Percentiles rank a stretch among this genome's conserved stretches.
Evolutionary conservation across 2,329 filamentous ascomycete species (phyloP).

Genomic region (Scedosporium aurantiacum): DNA sequence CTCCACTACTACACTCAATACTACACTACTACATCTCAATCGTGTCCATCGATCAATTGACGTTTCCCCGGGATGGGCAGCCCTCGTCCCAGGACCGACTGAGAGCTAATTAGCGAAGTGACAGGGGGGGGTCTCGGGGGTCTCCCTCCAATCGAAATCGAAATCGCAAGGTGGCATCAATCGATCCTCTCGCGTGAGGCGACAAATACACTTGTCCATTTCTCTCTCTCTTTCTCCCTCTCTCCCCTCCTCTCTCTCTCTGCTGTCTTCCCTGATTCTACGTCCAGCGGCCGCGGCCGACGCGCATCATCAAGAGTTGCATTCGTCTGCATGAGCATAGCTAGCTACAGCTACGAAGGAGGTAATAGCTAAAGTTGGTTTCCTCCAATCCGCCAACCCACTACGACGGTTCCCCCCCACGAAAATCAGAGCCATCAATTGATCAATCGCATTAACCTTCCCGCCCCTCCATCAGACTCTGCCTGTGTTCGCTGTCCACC

Average conservation of each 20-base stretch:
- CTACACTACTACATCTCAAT: no score
- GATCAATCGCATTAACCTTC: background rate
- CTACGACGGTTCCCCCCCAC: background rate
- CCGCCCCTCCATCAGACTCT: background rate
- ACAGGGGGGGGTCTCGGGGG: conserved; percentile 1
- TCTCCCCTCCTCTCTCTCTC: background rate
- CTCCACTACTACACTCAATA: no score
- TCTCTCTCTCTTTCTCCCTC: background rate
- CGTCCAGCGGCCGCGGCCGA: background rate
- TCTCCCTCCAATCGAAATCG: background rate
- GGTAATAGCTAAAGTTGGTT: background rate
- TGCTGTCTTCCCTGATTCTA: background rate
- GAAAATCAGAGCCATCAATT: no score
- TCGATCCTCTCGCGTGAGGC: background rate
- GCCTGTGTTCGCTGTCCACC: no score
- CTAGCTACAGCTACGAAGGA: background rate
- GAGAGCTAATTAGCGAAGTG: background rate
- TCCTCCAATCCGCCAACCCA: background rate
- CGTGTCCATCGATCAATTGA: background rate
- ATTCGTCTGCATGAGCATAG: background rate
- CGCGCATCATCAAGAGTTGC: background rate
- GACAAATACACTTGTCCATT: background rate
- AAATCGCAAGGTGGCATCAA: conserved; percentile 13
- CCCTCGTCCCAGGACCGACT: background rate
- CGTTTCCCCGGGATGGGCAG: background rate